These are phyloP conservation scores for Mortierella alpina DNA, from an alignment of 192 early-diverging fungal species.

Conservation along the genomic window DNA sequence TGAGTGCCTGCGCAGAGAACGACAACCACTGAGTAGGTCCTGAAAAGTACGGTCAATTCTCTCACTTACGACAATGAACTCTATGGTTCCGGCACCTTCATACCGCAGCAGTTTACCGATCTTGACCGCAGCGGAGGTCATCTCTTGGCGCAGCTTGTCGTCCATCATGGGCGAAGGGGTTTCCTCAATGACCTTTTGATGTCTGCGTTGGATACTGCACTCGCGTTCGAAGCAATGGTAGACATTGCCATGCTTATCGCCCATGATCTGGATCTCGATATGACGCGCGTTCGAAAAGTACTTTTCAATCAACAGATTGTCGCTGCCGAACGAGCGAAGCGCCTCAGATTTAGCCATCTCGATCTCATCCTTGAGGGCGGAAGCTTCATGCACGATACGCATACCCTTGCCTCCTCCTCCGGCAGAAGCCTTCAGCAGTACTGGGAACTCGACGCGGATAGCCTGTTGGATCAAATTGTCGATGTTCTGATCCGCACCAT, in stretches of 20 bases:
- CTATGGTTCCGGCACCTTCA: constrained; percentile 70
- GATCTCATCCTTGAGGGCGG: constrained; percentile 64
- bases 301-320: constrained; percentile 68
- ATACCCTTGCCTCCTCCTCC: constrained; percentile 78
- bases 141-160: constrained; percentile 53
- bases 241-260: constrained; percentile 67
- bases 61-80: constrained; percentile 66
- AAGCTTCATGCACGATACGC: constrained; percentile 65
- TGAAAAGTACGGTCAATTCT: neutral
- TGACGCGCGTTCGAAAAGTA: constrained; percentile 68
- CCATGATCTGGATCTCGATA: constrained; percentile 71
- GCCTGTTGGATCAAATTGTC: constrained; percentile 63
- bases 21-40: neutral
- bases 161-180: constrained; percentile 65
- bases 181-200: constrained; percentile 76
- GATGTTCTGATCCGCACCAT: constrained; percentile 66
- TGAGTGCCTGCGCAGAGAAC: neutral
- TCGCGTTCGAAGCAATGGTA: constrained; percentile 70
- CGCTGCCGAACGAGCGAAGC: constrained; percentile 66
- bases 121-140: constrained; percentile 60
- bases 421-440: constrained; percentile 70
- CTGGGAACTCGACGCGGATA: constrained; percentile 64
- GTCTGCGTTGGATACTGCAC: constrained; percentile 72
- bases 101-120: constrained; percentile 63
- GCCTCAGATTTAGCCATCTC: constrained; percentile 67